Evolutionary conservation across 768 basidiomycete genomes (phyloP), one percentile per base, ranked within the genome.

Genomic region (Rhodotorula babjevae): DNA sequence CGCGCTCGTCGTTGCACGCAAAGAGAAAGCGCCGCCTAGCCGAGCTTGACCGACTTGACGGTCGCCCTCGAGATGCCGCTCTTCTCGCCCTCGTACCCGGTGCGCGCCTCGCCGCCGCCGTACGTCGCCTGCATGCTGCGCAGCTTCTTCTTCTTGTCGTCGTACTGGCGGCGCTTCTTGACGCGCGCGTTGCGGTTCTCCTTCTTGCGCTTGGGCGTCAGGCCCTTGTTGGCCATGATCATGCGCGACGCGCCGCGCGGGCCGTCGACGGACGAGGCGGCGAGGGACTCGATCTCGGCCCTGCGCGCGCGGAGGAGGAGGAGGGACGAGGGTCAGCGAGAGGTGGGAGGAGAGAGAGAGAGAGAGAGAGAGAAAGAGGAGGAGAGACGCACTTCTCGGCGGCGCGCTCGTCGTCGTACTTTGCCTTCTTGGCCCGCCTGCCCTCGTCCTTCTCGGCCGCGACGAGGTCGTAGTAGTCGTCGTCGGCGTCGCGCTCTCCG

Each of bases 161-260:
- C 94, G 84, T 89, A 98, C 53, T 80, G 89, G 82, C 89, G 86
- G 47, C 92, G 87, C 81, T 99, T 99, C 87, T 97, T 98, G 82
- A 98, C 93, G 72, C 96, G 88, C 55, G 95, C 94, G 83, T 99
- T 99, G 76, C 94, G 91, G 50, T 92, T 91, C 67, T 86, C 85
- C 82, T 98, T 97, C 56, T 90, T 84, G 68, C 96, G 87, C 72
- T 85, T 87, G 10, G 95, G 94, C 25, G 94, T 97, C 63, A 98
- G 87, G 68, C 96, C 95, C 79, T 88, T 90, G 85, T 99, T 99
- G 78, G 89, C 88, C 77, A 97, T 84, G 77, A 99, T 99, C 12
- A 92, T 88, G 19, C 92, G 87, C 14, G 92, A 93, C 72, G 96
- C 86, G 15, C 89, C 87, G 36, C 96, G 90, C 53, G 93, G 96